phyloP scores from a whole-genome alignment of 768 basidiomycete species.

The Hypholoma fasciculare region DNA sequence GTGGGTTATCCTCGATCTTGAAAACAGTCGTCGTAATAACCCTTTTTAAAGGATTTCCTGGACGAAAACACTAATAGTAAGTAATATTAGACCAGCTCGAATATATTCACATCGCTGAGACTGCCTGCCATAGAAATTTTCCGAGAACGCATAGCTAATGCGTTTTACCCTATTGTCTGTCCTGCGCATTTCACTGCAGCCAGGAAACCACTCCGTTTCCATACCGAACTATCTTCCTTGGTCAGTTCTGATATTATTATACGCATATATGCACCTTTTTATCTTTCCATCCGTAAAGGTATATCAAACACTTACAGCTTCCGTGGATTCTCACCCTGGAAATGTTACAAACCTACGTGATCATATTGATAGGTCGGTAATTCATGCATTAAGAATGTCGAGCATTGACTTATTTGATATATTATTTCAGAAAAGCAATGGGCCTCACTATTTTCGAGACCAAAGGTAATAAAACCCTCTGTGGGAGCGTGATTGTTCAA shows the following conservation, averaged over 20 bases:
- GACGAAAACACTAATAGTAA: conserved; percentile 15
- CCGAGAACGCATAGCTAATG: conserved; percentile 14
- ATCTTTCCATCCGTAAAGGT: conserved; percentile 34
- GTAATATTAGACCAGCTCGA: not conserved
- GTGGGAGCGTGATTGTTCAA: not conserved
- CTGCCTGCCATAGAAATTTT: conserved; percentile 9
- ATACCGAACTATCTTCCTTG: conserved; percentile 23
- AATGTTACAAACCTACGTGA: conserved; percentile 50
- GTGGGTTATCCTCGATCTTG: conserved; percentile 9
- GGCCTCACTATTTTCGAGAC: conserved; percentile 49
- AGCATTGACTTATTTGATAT: not conserved
- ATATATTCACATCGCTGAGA: conserved; percentile 8
- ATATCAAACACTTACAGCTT: conserved; percentile 53
- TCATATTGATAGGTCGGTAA: conserved; percentile 47
- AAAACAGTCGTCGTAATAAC: not conserved
- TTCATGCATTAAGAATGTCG: not conserved
- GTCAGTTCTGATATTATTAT: conserved; percentile 17
- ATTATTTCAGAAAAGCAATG: conserved; percentile 37
- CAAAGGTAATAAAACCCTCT: conserved; percentile 33
- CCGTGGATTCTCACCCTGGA: conserved; percentile 35
- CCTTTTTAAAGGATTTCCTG: conserved; percentile 19
- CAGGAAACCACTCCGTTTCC: conserved; percentile 1
- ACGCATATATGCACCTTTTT: conserved; percentile 17
- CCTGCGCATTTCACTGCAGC: conserved; percentile 16
- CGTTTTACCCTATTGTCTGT: conserved; percentile 23